Evolutionary conservation across 768 basidiomycete genomes (phyloP).

Genomic region (Floccularia luteovirens): DNA sequence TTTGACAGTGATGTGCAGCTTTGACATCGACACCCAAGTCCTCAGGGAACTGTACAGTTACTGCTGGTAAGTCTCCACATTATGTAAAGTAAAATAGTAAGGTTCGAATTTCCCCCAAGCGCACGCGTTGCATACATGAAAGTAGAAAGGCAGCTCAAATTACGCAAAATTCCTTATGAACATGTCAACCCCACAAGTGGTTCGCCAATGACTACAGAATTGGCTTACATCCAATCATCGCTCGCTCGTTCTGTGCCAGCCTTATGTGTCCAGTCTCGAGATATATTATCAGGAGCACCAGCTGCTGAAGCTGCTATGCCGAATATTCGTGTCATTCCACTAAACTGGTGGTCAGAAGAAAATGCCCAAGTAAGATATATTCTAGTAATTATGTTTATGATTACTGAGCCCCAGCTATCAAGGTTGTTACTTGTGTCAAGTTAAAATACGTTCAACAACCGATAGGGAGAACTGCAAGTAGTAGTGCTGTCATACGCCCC

Average conservation of each 20-base stretch:
- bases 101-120: constrained; percentile 25
- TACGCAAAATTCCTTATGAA: constrained; percentile 69
- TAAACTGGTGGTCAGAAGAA: constrained; percentile 88
- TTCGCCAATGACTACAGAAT: constrained; percentile 31
- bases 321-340: constrained; percentile 80
- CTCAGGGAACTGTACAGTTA: constrained; percentile 79
- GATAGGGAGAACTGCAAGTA: constrained; percentile 60
- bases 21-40: constrained; percentile 65
- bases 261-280: constrained; percentile 73
- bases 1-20: constrained; percentile 27
- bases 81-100: neutral
- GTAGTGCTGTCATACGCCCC: constrained; percentile 65
- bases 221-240: constrained; percentile 60
- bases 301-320: constrained; percentile 92
- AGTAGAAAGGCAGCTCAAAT: constrained; percentile 83
- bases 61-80: constrained; percentile 56
- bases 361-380: constrained; percentile 44
- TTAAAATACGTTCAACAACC: constrained; percentile 87
- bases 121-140: constrained; percentile 88
- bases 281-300: constrained; percentile 76
- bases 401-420: constrained; percentile 3
- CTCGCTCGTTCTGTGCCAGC: constrained; percentile 75
- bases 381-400: neutral
- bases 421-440: constrained; percentile 88
- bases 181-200: constrained; percentile 57